Evolutionary conservation across 2,329 filamentous ascomycete species (phyloP), one percentile per base, ranked within the genome.

Genomic region (Microsporum canis): DNA sequence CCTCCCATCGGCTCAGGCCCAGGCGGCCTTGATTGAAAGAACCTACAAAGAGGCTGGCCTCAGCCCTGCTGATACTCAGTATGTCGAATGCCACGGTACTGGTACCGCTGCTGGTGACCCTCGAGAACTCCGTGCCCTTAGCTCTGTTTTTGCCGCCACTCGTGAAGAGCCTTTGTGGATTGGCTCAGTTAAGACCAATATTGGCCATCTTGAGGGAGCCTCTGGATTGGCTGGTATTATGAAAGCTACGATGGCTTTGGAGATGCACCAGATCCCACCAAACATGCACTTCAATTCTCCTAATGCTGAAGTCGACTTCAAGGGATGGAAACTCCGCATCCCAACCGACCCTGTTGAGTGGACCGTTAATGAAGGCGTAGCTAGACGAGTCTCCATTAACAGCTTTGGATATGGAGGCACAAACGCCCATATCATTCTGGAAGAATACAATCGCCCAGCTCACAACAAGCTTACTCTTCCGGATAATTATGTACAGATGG

Each of bases 41-140:
- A 45, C 65, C 1, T 64, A 65, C 29, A 43, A 43, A 23, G 33
- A 63, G 29, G 67, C 73, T 14, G 71, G 72, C 0, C 67, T 77
- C 1, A 70, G 73, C 61, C 51, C 60, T 8, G 34, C 38, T 7
- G 59, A 64, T 1, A 66, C 62, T 23, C 69, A 71, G 27, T 77
- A 70, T 61, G 70, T 77, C 17, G 71, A 78, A 58, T 69, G 68
- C 8, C 75, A 78, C 60, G 75, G 75, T 7, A 78, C 76, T 0
- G 75, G 75, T 23, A 73, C 71, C 1, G 58, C 53, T 6, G 67
- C 65, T 3, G 71, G 71, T 2, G 71, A 72, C 55, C 70, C 66
- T 2, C 49, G 62, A 3, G 68, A 69, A 45, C 17, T 61, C 8
- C 27, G 29, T 17, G 67, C 67, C 5, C 62, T 68, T 34, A 47